Base-by-base conservation (phyloP, 805 yeast genomes). In the Wickerhamiella cacticola region DNA sequence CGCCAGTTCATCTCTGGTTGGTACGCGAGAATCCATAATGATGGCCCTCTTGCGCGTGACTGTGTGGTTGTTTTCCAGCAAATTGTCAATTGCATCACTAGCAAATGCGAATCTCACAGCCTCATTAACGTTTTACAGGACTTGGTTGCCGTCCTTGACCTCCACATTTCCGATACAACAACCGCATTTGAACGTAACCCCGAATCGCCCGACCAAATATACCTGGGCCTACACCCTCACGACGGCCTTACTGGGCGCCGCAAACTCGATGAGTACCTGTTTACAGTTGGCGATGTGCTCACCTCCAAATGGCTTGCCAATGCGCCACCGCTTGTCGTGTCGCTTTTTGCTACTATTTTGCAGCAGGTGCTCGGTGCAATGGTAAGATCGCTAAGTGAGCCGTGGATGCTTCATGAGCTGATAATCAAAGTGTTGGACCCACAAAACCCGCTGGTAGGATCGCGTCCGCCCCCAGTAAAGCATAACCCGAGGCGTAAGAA, bases 401-500 rank as follows among this genome's bases (percentile, higher is more conserved):
- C 50, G 4, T 45, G 50, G 49, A 36, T 48, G 46, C 12, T 50
- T 3, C 42, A 45, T 24, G 49, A 48, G 41, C 46, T 48, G 5
- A 25, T 38, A 7, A 22, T 39, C 23, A 39, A 31, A 15, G 24
- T 22, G 19, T 7, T 39, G 18, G 39, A 23, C 19, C 38, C 48
- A 15, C 3, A 18, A 4, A 31, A 19, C n/a, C 28, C 29, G 9
- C 26, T 39, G 13, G 42, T 39, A 10, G 29, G 12, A 3, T 23
- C 36, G 7, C 36, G n/a, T 9, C 19, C 19, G 19, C 36, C 9
- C 8, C 36, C 36, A 4, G 36, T 15, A 6, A 31, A 31, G 10
- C n/a, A 10, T 15, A 31, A 18, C 18, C 36, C 16, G 15, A 12
- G 36, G n/a, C 36, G 36, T 10, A 31, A 31, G 19, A 31, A 15